Conservation (phyloP, 371 early-diverging fungal species). For the Paraphysoderma sedebokerense region DNA sequence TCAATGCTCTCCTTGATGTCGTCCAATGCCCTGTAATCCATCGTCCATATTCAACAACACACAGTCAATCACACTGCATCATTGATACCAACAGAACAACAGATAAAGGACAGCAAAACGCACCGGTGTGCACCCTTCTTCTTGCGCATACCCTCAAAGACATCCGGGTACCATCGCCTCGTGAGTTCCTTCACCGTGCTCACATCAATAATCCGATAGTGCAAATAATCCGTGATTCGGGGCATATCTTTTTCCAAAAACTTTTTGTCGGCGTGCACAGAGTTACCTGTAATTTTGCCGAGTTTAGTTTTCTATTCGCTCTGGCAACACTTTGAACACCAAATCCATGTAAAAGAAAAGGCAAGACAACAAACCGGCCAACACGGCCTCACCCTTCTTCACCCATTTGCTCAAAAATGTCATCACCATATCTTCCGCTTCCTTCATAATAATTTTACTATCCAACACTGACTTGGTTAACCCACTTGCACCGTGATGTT, state of each 20-base stretch:
- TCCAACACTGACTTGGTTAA: slow-evolving; percentile 59
- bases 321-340: not conserved
- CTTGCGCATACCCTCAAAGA: slow-evolving; percentile 19
- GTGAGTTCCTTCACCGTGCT: slow-evolving; percentile 77
- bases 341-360: not conserved
- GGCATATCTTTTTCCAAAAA: slow-evolving; percentile 76
- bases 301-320: not conserved
- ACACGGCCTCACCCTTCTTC: slow-evolving; percentile 10
- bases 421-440: slow-evolving; percentile 55
- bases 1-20: slow-evolving; percentile 81
- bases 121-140: slow-evolving; percentile 35
- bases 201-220: slow-evolving; percentile 82
- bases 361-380: not conserved
- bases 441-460: slow-evolving; percentile 39
- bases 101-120: not conserved
- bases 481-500: slow-evolving; percentile 77
- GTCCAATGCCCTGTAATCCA: slow-evolving; percentile 47
- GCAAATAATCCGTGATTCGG: slow-evolving; percentile 48
- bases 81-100: slow-evolving; percentile 5
- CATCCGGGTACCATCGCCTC: slow-evolving; percentile 48
- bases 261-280: slow-evolving; percentile 72
- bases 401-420: slow-evolving; percentile 53
- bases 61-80: not conserved
- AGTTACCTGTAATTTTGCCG: slow-evolving; percentile 66
- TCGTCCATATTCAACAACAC: slow-evolving; percentile 1